Conservation (phyloP, 345 rosid species). For the Cardamine chenopodiifolia region DNA sequence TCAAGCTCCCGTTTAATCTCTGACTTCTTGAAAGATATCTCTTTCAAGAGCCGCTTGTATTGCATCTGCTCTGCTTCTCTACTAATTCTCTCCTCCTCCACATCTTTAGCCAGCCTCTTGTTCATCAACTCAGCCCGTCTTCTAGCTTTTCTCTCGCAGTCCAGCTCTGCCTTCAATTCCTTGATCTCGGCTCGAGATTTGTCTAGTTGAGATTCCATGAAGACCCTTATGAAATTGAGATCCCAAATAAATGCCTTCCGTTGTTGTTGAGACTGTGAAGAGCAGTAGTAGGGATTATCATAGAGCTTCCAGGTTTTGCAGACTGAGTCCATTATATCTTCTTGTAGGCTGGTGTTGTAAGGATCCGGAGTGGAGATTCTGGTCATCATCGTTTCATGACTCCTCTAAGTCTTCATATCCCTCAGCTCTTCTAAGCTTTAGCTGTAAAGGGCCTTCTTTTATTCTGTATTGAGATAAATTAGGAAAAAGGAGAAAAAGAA, state of each 20-base stretch:
- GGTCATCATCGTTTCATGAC: constrained; percentile 56
- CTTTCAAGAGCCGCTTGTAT: constrained; percentile 63
- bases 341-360: constrained; percentile 27
- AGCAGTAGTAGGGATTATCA: constrained; percentile 64
- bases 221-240: constrained; percentile 55
- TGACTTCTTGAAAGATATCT: constrained; percentile 50
- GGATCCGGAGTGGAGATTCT: constrained; percentile 42
- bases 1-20: constrained; percentile 67
- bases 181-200: constrained; percentile 54
- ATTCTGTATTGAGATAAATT: constrained; percentile 30
- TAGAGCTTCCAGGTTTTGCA: constrained; percentile 75
- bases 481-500: constrained; percentile 48
- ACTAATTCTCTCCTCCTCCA: constrained; percentile 62
- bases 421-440: constrained; percentile 13
- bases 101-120: constrained; percentile 67
- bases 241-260: constrained; percentile 67
- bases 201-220: constrained; percentile 59
- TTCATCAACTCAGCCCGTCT: constrained; percentile 61
- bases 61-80: constrained; percentile 66
- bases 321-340: constrained; percentile 50
- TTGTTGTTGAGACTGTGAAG: constrained; percentile 39
- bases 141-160: constrained; percentile 63
- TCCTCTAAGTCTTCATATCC: constrained; percentile 44
- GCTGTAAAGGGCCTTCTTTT: constrained; percentile 21
- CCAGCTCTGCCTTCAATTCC: constrained; percentile 77